These are phyloP conservation scores for Dipteronia sinensis DNA, from an alignment of 345 rosid species.

Conservation along the genomic window DNA sequence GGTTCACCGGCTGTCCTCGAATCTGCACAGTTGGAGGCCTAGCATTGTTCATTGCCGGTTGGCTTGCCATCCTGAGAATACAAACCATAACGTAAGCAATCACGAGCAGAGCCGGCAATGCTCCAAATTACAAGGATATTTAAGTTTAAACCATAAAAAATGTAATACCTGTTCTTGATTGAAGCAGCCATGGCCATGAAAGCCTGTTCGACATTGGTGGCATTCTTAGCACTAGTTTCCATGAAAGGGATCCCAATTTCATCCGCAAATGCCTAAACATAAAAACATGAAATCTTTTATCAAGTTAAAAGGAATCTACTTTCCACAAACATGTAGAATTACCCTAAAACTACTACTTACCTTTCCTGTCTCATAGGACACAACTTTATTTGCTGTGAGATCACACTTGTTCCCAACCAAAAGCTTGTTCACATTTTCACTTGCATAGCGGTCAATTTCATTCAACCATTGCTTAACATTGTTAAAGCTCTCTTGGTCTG, in stretches of 20 bases:
- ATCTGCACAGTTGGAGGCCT: slow-evolving; percentile 94
- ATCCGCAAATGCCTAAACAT: slow-evolving; percentile 66
- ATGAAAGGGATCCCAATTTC: slow-evolving; percentile 77
- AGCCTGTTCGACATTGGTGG: slow-evolving; percentile 73
- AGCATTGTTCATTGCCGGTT: slow-evolving; percentile 70
- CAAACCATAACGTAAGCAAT: neutral
- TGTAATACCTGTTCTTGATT: slow-evolving; percentile 60
- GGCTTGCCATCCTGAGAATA: slow-evolving; percentile 88
- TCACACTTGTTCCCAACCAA: slow-evolving; percentile 77
- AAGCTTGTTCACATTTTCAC: slow-evolving; percentile 78
- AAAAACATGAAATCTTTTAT: neutral
- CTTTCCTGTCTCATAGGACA: slow-evolving; percentile 68
- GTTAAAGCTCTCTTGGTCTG: slow-evolving; percentile 81
- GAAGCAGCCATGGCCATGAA: slow-evolving; percentile 83
- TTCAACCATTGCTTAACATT: slow-evolving; percentile 80
- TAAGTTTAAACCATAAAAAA: no score
- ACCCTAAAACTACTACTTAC: slow-evolving; percentile 26
- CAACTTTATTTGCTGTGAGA: slow-evolving; percentile 67
- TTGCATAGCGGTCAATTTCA: slow-evolving; percentile 76
- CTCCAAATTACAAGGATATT: no score
- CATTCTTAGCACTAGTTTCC: slow-evolving; percentile 77
- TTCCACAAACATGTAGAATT: neutral
- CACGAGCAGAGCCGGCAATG: neutral
- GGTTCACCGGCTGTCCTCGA: slow-evolving; percentile 92
- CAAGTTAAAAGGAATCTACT: neutral